Percentiles rank a stretch among this genome's conserved stretches.
Conservation (phyloP, 179 eudicot genomes). For the Silene noctiflora region DNA sequence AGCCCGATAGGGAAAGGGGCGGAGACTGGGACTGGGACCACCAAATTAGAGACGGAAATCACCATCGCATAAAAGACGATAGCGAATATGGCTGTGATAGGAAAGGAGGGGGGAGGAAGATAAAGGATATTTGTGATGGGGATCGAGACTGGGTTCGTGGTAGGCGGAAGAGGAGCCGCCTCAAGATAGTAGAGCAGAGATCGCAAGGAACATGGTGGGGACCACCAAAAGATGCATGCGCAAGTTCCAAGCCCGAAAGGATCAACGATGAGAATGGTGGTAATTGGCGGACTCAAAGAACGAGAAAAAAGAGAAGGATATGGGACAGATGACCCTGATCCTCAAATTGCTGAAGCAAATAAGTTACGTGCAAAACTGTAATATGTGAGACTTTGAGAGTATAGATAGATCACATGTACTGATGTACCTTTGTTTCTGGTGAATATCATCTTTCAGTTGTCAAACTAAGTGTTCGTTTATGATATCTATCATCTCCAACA, state of each 20-base stretch:
- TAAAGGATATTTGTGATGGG: constrained; percentile 11
- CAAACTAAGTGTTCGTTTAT: neutral
- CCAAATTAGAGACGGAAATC: constrained; percentile 30
- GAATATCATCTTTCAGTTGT: neutral
- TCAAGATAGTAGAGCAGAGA: constrained; percentile 87
- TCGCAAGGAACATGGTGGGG: constrained; percentile 63
- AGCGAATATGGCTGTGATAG: constrained; percentile 69
- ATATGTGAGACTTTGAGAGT: constrained; percentile 54
- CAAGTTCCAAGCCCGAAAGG: constrained; percentile 69
- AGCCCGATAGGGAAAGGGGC: constrained; percentile 32
- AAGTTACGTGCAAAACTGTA: constrained; percentile 57
- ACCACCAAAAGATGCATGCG: constrained; percentile 56
- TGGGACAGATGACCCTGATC: constrained; percentile 75
- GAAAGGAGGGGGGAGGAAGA: constrained; percentile 60
- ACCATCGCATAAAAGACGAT: constrained; percentile 63
- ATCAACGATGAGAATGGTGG: constrained; percentile 42
- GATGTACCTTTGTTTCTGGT: neutral
- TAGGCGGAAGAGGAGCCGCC: constrained; percentile 66
- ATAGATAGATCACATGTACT: constrained; percentile 15
- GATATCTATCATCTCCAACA: neutral
- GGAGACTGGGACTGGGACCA: constrained; percentile 39
- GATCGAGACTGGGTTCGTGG: constrained; percentile 61
- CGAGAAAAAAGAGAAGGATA: constrained; percentile 54
- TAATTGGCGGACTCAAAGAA: constrained; percentile 43
- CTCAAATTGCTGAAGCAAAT: constrained; percentile 75